phyloP scores from a whole-genome alignment of 2,329 filamentous ascomycete species.

The Fusarium falciforme region DNA sequence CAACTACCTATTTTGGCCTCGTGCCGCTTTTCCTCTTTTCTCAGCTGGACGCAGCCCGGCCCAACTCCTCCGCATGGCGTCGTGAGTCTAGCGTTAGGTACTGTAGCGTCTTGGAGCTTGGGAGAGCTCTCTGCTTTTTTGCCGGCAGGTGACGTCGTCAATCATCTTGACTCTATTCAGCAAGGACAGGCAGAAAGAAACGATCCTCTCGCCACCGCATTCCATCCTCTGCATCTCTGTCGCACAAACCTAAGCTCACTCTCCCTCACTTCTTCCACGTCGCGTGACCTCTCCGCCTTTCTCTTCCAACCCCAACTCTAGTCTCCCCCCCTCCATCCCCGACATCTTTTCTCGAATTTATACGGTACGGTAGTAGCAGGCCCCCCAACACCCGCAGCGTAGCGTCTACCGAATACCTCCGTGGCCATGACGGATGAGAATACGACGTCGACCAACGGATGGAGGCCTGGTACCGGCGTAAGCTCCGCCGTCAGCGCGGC shows the following conservation, averaged over 20 bases:
- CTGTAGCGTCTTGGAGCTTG: neutral
- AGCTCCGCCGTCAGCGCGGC: constrained; percentile 36
- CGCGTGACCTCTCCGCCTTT: constrained; percentile 32
- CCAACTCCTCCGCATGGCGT: constrained; percentile 1
- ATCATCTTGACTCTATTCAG: neutral
- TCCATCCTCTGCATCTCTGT: constrained; percentile 23
- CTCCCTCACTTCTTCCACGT: constrained; percentile 17
- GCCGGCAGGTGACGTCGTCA: constrained; percentile 31
- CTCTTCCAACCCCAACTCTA: constrained; percentile 1
- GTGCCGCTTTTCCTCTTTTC: neutral
- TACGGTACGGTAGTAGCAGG: constrained; percentile 7
- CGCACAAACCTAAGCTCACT: constrained; percentile 16
- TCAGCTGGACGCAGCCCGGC: constrained; percentile 14
- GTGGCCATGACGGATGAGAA: constrained; percentile 34
- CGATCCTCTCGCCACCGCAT: constrained; percentile 33
- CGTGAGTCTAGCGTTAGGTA: neutral
- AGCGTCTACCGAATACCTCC: constrained; percentile 5
- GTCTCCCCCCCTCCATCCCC: neutral
- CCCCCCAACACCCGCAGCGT: neutral
- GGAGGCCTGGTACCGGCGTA: constrained; percentile 40
- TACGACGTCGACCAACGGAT: constrained; percentile 18
- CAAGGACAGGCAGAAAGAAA: neutral
- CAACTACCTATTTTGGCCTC: neutral
- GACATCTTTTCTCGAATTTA: neutral
- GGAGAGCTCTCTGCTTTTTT: neutral